Percentiles rank a stretch among this genome's conserved stretches.
Evolutionary conservation across 2,329 filamentous ascomycete genomes (phyloP).

Genomic region (Rhinocladiella mackenziei): DNA sequence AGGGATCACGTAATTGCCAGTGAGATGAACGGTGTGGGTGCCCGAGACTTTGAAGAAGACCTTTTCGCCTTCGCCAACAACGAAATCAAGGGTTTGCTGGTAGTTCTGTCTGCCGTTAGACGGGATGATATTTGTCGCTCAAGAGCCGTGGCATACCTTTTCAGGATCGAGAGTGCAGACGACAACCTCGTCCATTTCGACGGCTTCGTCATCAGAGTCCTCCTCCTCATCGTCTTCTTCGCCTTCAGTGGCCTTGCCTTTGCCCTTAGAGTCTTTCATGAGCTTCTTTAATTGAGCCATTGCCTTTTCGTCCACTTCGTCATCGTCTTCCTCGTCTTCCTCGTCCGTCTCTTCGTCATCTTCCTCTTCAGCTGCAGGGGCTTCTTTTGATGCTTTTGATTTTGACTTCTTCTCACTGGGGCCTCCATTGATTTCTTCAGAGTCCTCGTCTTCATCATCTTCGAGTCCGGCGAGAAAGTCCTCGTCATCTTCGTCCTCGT

Average conservation of each 20-base stretch:
- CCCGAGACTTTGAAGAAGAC: constrained; percentile 90
- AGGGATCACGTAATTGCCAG: constrained; percentile 88
- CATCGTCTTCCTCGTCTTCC: constrained; percentile 66
- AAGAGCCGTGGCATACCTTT: constrained; percentile 66
- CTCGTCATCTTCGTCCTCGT: constrained; percentile 54
- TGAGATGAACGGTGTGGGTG: constrained; percentile 85
- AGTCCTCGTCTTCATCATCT: constrained; percentile 38
- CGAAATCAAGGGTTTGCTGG: constrained; percentile 93
- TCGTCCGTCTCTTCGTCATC: constrained; percentile 77
- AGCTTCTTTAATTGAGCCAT: constrained; percentile 51
- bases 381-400: constrained; percentile 70
- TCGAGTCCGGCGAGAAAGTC: constrained; percentile 38
- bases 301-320: constrained; percentile 47
- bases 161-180: constrained; percentile 93
- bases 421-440: constrained; percentile 49
- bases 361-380: constrained; percentile 65
- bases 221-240: constrained; percentile 51
- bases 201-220: constrained; percentile 53
- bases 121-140: not conserved
- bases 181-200: constrained; percentile 68
- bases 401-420: constrained; percentile 90
- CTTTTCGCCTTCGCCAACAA: constrained; percentile 79
- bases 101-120: constrained; percentile 60
- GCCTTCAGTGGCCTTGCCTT: constrained; percentile 67
- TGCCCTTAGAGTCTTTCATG: constrained; percentile 51